Base-by-base conservation (phyloP, 345 rosid genomes). In the Brassica cretica region DNA sequence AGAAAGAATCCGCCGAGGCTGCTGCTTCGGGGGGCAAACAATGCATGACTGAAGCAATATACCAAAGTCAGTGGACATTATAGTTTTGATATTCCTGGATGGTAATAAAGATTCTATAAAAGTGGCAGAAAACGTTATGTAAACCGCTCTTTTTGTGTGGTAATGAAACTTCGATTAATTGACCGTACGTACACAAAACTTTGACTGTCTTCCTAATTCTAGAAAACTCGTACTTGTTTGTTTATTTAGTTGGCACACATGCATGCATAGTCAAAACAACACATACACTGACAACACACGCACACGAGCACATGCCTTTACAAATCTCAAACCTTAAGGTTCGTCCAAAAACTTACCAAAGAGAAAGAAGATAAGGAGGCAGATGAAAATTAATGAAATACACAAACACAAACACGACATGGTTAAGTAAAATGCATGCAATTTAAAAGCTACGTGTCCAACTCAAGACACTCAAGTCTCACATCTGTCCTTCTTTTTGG, bases 1-100 rank as follows among this genome's bases (percentile, higher is more conserved):
- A 51, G 56, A 21, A 94, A 81, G 90, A 87, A 76, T 89, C 96
- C 2, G 81, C 90, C 0, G 91, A 85, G 70, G 83, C 82, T 3
- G 84, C 80, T 71, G 77, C 80, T 72, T 53, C 73, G 10, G 77
- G 77, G 73, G 5, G 63, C 70, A 33, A 74, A 63, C 65, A 60
- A 73, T 10, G 61, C 82, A 10, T 74, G 71, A 80, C 2, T 53
- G 78, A 68, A 67, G 10, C 62, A 44, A 9, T 24, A 27, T 41
- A 15, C 15, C 60, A 64, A 44, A 58, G 8, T 41, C 10, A 27
- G 19, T 55, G 11, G 76, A 59, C 29, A 72, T 66, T n/a, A 66
- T 65, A 73, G 49, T 68, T 68, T 53, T 67, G 74, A 61, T 66
- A 73, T 41, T 71, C 27, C 46, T 35, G 1, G 10, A 58, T 61